Evolutionary conservation across 805 yeast genomes (phyloP), one percentile per base, ranked within the genome.

Genomic region (Candida schatavii): DNA sequence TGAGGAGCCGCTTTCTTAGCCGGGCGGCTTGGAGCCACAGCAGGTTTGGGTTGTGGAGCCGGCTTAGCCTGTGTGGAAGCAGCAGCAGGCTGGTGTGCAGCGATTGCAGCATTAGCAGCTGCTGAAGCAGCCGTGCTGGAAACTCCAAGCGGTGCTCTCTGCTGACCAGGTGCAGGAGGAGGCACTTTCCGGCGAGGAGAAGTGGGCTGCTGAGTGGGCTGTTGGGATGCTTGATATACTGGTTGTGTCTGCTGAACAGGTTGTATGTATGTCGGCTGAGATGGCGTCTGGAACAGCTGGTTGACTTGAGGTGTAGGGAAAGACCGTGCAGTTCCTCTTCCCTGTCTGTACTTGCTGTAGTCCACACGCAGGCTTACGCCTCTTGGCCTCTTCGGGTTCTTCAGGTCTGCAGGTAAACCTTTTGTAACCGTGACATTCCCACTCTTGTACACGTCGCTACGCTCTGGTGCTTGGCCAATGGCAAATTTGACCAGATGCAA

Each of bases 361-460:
- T 70, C 75, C 21, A 70, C 74, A 33, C 61, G 51, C 5, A 61
- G 45, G 2, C 68, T 51, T 15, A 40, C 47, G n/a, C 80, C 81
- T 58, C 80, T 79, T 23, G 98, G 98, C 51, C 84, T 80, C 53
- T 81, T 80, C 26, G 80, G 83, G 17, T 89, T 83, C n/a, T 57
- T 68, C 10, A 93, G 77, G 44, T 70, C 77, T 0, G 87, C 81
- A 5, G 96, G 89, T 46, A 78, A 71, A 13, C 99, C 99, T 35
- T 76, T 77, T 36, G 81, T 78, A 14, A 88, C 96, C 31, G 79
- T 81, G 20, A 93, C 90, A 0, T 87, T 80, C 47, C 95, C 86
- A 3, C 97, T 88, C 67, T 93, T 93, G 70, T 93, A 93, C 9
- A 67, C 45, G 60, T 93, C 98, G 33, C 85, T 73, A 48, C 77